Percentiles rank a stretch among this genome's conserved stretches.
Conservation (phyloP, 495 filamentous ascomycete genomes). For the Aspergillus hancockii region DNA sequence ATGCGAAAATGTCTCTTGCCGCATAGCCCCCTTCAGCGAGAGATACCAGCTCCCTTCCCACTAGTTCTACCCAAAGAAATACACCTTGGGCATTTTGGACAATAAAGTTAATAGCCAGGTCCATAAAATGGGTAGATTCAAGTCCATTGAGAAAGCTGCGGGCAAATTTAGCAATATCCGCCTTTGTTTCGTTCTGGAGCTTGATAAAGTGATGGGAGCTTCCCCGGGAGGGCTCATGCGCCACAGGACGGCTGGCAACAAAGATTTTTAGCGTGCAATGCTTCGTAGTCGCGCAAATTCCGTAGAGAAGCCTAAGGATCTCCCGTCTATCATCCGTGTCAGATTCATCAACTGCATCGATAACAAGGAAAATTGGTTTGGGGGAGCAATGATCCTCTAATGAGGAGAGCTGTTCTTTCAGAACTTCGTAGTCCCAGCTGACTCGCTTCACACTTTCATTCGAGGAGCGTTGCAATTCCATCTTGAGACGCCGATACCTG, state of each 20-base stretch:
- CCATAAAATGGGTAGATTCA: background rate
- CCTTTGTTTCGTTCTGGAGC: conserved; percentile 11
- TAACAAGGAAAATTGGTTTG: conserved; percentile 4
- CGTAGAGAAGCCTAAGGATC: background rate
- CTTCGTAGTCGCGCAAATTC: background rate
- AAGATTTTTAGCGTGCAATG: conserved; percentile 3
- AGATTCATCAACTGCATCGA: conserved; percentile 14
- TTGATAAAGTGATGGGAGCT: background rate
- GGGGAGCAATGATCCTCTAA: background rate
- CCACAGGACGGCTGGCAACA: conserved; percentile 11
- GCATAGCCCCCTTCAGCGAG: conserved; percentile 6
- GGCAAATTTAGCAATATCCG: conserved; percentile 1
- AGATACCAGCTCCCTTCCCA: conserved; percentile 3
- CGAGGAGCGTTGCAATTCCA: background rate
- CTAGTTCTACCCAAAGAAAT: conserved; percentile 13
- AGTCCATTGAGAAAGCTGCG: background rate
- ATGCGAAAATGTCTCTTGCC: conserved; percentile 7
- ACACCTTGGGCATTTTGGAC: conserved; percentile 12
- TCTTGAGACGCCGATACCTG: conserved; percentile 1
- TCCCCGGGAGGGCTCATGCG: background rate
- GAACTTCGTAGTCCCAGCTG: conserved; percentile 6
- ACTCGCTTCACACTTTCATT: background rate
- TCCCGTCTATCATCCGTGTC: conserved; percentile 8
- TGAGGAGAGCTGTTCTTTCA: conserved; percentile 3
- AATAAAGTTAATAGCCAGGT: background rate